Conservation (phyloP, 2,329 filamentous ascomycete genomes). For the Trichophyton equinum region DNA sequence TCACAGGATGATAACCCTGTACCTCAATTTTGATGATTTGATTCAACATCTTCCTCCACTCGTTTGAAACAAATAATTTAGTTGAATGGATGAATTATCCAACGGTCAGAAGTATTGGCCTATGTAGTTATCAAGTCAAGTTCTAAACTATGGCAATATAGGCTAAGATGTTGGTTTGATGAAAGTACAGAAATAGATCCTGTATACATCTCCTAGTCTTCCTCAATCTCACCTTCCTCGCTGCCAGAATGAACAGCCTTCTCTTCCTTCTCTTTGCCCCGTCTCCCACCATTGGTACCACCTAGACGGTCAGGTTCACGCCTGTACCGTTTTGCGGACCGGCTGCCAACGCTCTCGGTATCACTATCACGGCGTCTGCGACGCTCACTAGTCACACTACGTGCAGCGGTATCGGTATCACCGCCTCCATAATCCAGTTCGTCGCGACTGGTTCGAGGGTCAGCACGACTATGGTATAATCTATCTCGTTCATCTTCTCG, state of each 20-base stretch:
- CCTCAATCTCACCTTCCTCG: constrained; percentile 96
- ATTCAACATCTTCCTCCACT: constrained; percentile 1
- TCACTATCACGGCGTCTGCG: constrained; percentile 70
- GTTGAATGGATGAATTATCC: not conserved
- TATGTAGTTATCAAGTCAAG: not conserved
- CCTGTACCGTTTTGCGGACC: constrained; percentile 48
- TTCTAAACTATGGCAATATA: not conserved
- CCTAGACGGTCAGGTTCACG: constrained; percentile 24
- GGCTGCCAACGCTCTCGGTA: constrained; percentile 47
- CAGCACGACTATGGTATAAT: constrained; percentile 67
- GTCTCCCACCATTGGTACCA: constrained; percentile 19
- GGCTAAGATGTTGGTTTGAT: not conserved
- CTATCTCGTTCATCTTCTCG: constrained; percentile 84
- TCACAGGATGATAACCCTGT: not conserved
- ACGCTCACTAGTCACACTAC: constrained; percentile 49
- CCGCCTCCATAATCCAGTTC: constrained; percentile 82
- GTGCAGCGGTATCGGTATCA: constrained; percentile 34
- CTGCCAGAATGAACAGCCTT: constrained; percentile 63
- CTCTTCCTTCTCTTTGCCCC: constrained; percentile 31
- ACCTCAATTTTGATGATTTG: not conserved
- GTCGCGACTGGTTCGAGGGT: constrained; percentile 66
- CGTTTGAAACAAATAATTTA: not conserved
- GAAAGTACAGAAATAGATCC: too few relatives aligned
- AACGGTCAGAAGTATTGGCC: not conserved
- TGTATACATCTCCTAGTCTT: constrained; percentile 35